These are phyloP conservation scores for Populus simonii DNA, from an alignment of 345 rosid species.

Conservation along the genomic window DNA sequence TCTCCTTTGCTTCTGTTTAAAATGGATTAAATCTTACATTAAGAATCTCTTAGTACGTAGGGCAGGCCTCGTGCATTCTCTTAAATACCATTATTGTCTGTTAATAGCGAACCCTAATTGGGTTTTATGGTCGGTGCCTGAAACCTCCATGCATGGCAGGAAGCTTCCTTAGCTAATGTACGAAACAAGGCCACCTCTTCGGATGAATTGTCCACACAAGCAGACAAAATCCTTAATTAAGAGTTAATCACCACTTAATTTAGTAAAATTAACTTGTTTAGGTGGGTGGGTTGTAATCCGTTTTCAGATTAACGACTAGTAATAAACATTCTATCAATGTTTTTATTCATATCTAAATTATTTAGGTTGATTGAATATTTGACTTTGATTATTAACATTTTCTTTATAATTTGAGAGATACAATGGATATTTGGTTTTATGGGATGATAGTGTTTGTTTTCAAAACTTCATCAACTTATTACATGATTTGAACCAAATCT, in stretches of 20 bases:
- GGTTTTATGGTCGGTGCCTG: constrained; percentile 41
- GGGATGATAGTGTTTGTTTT: too few species aligned
- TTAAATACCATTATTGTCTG: not conserved
- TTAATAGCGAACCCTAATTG: not conserved
- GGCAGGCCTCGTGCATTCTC: constrained; percentile 33
- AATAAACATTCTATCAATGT: too few species aligned
- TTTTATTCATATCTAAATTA: too few species aligned
- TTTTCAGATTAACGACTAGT: not conserved
- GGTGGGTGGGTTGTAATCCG: not conserved
- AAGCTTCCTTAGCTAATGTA: constrained; percentile 32
- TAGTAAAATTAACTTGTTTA: not conserved
- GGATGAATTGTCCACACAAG: not conserved
- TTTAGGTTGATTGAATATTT: too few species aligned
- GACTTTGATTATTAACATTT: too few species aligned
- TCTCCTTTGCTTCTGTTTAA: constrained; percentile 1
- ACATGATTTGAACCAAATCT: too few species aligned
- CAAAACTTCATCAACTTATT: too few species aligned
- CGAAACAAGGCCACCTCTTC: not conserved
- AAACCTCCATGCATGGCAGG: constrained; percentile 29
- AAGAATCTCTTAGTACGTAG: constrained; percentile 38
- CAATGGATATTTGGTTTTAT: too few species aligned
- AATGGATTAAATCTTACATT: constrained; percentile 33
- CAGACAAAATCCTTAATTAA: not conserved
- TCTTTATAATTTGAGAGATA: not conserved
- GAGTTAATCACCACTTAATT: not conserved